Evolutionary conservation across 805 yeast species (phyloP).

Genomic region (Metahyphopichia silvanorum): DNA sequence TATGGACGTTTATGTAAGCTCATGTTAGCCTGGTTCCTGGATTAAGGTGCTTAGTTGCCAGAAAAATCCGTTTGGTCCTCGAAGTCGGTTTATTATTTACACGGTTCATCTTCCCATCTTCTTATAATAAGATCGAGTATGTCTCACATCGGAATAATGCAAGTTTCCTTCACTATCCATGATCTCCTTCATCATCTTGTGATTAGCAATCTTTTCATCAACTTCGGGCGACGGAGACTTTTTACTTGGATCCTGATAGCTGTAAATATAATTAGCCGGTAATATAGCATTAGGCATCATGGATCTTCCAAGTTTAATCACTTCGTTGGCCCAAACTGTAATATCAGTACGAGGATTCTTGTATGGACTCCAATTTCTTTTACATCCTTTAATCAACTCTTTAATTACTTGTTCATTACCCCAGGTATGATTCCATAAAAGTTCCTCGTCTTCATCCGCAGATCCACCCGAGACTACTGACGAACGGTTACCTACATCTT

Average conservation of each 20-base stretch:
- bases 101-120: too few relatives aligned
- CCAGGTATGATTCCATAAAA: conserved; percentile 62
- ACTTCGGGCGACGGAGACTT: conserved; percentile 2
- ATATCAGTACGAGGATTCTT: conserved; percentile 51
- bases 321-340: conserved; percentile 63
- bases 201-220: conserved; percentile 3
- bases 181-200: conserved; percentile 32
- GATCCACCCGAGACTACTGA: not conserved
- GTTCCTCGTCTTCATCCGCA: conserved; percentile 17
- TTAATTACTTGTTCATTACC: conserved; percentile 58
- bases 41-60: too few relatives aligned
- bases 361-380: conserved; percentile 59
- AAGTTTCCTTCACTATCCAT: conserved; percentile 11
- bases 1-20: too few relatives aligned
- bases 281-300: conserved; percentile 54
- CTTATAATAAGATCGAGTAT: conserved; percentile 37
- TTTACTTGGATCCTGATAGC: conserved; percentile 12
- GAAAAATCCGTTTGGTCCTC: too few relatives aligned
- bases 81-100: too few relatives aligned
- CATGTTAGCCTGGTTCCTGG: too few relatives aligned
- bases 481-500: not conserved
- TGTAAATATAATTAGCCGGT: conserved; percentile 34
- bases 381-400: conserved; percentile 67
- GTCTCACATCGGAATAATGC: conserved; percentile 19
- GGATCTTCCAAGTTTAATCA: conserved; percentile 56